These are phyloP conservation scores for Spizellomyces sp. DNA, from an alignment of 192 early-diverging fungal genomes.

Conservation along the genomic window DNA sequence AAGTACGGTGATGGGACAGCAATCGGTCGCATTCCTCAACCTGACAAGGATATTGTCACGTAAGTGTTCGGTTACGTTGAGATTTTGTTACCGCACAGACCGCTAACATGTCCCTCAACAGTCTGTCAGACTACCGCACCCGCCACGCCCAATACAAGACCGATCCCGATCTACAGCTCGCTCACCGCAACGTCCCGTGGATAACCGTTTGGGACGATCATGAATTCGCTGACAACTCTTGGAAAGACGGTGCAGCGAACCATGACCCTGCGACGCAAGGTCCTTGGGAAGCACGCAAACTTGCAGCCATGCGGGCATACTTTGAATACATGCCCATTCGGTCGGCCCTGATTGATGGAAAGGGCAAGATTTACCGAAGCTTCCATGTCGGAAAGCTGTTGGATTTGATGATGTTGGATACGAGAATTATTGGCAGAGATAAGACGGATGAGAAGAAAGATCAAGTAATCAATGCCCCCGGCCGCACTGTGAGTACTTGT, in stretches of 20 bases:
- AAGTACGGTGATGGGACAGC: constrained; percentile 38
- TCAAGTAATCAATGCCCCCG: background rate
- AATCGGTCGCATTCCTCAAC: constrained; percentile 35
- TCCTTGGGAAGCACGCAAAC: constrained; percentile 28
- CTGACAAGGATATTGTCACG: constrained; percentile 23
- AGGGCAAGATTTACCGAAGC: constrained; percentile 38
- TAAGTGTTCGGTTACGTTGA: too few relatives aligned
- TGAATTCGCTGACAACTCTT: constrained; percentile 47
- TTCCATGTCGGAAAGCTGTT: constrained; percentile 47
- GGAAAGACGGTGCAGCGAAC: constrained; percentile 6
- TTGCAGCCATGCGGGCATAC: constrained; percentile 43
- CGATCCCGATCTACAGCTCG: constrained; percentile 38
- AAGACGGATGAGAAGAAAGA: background rate
- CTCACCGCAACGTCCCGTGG: constrained; percentile 36
- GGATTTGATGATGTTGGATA: constrained; percentile 50
- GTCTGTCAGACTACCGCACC: constrained; percentile 37
- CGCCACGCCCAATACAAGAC: constrained; percentile 47
- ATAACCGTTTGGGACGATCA: constrained; percentile 47
- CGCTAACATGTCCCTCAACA: constrained; percentile 3
- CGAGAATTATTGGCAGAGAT: constrained; percentile 41
- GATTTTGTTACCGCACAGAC: background rate
- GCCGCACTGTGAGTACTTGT: background rate
- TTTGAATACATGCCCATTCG: constrained; percentile 52
- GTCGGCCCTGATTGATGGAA: constrained; percentile 3
- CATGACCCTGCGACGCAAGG: constrained; percentile 9